Evolutionary conservation across 2,329 filamentous ascomycete species (phyloP), one percentile per base, ranked within the genome.

Genomic region (Paraconiothyrium brasiliense): DNA sequence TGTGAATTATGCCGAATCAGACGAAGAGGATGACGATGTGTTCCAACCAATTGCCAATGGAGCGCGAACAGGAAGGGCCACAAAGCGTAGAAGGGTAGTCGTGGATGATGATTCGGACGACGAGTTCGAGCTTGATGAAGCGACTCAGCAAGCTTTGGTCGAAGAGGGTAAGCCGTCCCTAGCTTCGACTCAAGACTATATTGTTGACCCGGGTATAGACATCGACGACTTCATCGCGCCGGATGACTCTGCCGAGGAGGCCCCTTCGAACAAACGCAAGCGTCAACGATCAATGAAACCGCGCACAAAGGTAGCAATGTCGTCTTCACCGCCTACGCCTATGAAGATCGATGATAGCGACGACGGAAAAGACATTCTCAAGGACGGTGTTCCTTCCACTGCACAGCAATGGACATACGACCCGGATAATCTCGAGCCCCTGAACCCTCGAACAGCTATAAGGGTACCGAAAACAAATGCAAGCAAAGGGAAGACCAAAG

Each of bases 211-310:
- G 11, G 7, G 7, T 0, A 41, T 85, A 80, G 92, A 95, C 57
- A 88, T 96, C 82, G 92, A 90, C 63, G 92, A 97, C 76, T 98
- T 98, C 71, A 84, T 98, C 27, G 93, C 91, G 4, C 89, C 91
- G 0, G 94, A 97, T 71, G 92, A 96, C 46, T 94, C 92, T 0
- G 93, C 97, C 51, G 91, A 89, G 20, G 85, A 87, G 73, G 84
- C 64, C 67, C 82, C 70, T 75, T 83, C 90, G 0, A 91, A 88
- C 74, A 97, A 97, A 80, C 82, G 90, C 59, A 86, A 85, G 71
- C 85, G 90, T n/a, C 87, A 72, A 63, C 83, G 14, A 73, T 79
- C 88, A 1, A 85, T 90, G 52, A 94, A 94, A 85, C 87, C 70
- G 82, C 87, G 8, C 66, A 79, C 59, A 85, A 87, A 57, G 75